These are phyloP conservation scores for Lojkania enalia DNA, from an alignment of 2,329 filamentous ascomycete species.

Conservation along the genomic window DNA sequence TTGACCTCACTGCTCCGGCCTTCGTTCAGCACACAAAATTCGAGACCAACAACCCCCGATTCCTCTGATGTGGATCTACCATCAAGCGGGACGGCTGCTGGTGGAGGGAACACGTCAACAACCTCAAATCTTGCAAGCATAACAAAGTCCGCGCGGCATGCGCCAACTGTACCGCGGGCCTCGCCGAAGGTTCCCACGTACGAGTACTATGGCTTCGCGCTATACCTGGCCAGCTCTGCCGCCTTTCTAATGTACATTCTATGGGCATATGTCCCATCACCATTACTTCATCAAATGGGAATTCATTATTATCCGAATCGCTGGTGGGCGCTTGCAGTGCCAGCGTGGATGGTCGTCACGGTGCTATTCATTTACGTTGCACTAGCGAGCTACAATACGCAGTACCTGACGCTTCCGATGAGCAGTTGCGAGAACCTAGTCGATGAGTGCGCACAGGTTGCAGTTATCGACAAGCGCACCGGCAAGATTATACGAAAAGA, in stretches of 20 bases:
- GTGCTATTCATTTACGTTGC: constrained; percentile 94
- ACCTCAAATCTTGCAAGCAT: constrained; percentile 63
- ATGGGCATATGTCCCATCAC: constrained; percentile 90
- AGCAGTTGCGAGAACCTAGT: constrained; percentile 84
- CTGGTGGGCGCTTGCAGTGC: constrained; percentile 95
- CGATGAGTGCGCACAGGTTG: constrained; percentile 85
- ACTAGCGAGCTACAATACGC: constrained; percentile 86
- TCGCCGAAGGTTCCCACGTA: constrained; percentile 97
- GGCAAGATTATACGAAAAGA: constrained; percentile 59
- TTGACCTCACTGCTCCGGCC: constrained; percentile 86
- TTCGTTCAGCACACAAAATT: constrained; percentile 60
- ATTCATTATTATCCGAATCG: constrained; percentile 97
- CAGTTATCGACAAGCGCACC: constrained; percentile 71
- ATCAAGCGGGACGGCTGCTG: constrained; percentile 7
- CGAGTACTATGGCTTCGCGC: constrained; percentile 98
- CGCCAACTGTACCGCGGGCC: constrained; percentile 74
- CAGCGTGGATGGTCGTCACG: constrained; percentile 84
- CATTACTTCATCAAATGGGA: constrained; percentile 87
- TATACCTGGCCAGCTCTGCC: constrained; percentile 86
- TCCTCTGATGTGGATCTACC: constrained; percentile 77
- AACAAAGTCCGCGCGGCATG: constrained; percentile 61
- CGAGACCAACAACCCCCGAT: constrained; percentile 90
- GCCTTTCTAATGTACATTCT: constrained; percentile 73
- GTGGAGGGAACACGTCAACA: constrained; percentile 42
- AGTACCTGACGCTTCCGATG: constrained; percentile 81